Conservation (phyloP, 2,329 filamentous ascomycete genomes). For the Alternaria viburni region DNA sequence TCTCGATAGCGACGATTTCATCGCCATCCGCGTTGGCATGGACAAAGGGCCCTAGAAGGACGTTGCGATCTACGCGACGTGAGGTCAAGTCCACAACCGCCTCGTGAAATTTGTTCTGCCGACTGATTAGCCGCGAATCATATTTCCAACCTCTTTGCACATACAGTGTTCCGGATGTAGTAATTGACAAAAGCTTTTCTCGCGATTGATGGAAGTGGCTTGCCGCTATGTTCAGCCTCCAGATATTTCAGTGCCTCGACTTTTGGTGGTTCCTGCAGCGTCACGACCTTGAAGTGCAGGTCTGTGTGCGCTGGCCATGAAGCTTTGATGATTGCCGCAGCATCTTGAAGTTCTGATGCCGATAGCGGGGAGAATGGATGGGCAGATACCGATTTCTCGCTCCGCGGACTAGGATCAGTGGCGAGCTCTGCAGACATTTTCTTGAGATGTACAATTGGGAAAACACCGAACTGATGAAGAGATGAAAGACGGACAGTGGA, state of each 20-base stretch:
- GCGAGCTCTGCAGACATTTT: constrained; percentile 41
- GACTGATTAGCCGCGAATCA: constrained; percentile 3
- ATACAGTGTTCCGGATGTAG: constrained; percentile 66
- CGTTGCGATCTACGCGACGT: constrained; percentile 61
- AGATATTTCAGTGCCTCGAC: constrained; percentile 64
- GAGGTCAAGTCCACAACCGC: constrained; percentile 62
- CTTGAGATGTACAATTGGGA: not conserved
- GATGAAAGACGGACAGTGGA: not conserved
- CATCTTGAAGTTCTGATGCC: constrained; percentile 62
- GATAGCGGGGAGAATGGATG: constrained; percentile 68
- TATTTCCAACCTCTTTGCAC: not conserved
- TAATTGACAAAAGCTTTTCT: constrained; percentile 64
- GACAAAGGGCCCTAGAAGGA: constrained; percentile 63
- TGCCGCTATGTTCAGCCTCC: constrained; percentile 65
- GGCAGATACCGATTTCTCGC: constrained; percentile 29
- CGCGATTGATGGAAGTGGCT: constrained; percentile 58
- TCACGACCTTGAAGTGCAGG: constrained; percentile 71
- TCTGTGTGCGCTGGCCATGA: constrained; percentile 63
- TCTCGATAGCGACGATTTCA: constrained; percentile 65
- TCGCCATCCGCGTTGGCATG: constrained; percentile 66
- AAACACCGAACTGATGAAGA: not conserved
- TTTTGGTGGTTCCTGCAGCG: constrained; percentile 70
- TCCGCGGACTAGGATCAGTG: constrained; percentile 25
- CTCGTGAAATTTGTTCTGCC: constrained; percentile 67
- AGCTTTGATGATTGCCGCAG: constrained; percentile 57